Base-by-base conservation (phyloP, 2,329 filamentous ascomycete genomes). In the Ophiostoma triangulosporum region DNA sequence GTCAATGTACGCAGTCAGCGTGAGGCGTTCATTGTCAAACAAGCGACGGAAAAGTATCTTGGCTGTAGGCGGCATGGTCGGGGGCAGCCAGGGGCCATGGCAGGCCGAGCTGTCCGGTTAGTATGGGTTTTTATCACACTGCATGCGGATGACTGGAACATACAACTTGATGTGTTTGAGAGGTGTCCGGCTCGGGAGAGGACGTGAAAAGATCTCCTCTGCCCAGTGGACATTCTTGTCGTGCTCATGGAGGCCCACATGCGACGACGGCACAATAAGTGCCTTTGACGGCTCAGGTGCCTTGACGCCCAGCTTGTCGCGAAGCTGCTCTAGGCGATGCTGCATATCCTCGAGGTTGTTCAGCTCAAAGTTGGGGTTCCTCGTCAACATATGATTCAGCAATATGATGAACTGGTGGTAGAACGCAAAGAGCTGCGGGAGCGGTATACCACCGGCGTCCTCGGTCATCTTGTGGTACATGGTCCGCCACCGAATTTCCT, bases 401-500 rank as follows among this genome's bases (percentile, higher is more conserved):
- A 74, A 64, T 2, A 65, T 63, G 48, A 82, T 62, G 57, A 76
- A 80, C 51, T 74, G 69, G 57, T 79, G 78, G 61, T 78, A 81
- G 52, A 79, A 68, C 27, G 70, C 63, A 56, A 82, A 81, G 6
- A 77, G 69, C 15, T 73, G 71, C 1, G 72, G 72, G 1, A 83
- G 65, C 6, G 68, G 67, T 31, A 77, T 69, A 2, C 68, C 71
- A 2, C 68, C 71, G 3, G 71, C 72, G 60, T 81, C 75, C 24
- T 73, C 69, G 7, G 69, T 71, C 70, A 82, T 71, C 5, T 67
- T 65, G 62, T 80, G 70, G 60, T 75, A 78, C 76, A 82, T 81
- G 58, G 70, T 71, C 40, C 72, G 70, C 79, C 80, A 83, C 52
- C 77, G 71, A 33, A 70, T 66, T 56, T 74, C 69, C 52, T 70